phyloP scores from a whole-genome alignment of 129 eudicot species.

The Gnaphalium uliginosum region DNA sequence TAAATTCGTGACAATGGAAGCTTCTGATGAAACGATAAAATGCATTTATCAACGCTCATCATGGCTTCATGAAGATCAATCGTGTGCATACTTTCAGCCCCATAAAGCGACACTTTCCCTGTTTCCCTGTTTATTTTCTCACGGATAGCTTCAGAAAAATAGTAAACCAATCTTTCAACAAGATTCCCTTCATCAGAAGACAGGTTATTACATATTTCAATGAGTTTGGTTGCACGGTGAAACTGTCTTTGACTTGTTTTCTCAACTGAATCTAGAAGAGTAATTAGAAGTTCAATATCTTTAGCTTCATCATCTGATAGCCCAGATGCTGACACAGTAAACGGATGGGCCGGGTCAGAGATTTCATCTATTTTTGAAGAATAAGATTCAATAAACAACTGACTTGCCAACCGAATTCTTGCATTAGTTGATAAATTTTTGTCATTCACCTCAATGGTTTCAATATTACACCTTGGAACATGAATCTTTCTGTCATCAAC shows the following conservation, averaged over 20 bases:
- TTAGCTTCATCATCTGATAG: conserved; percentile 35
- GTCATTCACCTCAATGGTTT: conserved; percentile 4
- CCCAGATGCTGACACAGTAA: conserved; percentile 12
- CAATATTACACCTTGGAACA: neutral
- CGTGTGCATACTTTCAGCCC: conserved; percentile 20
- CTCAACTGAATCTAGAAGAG: conserved; percentile 53
- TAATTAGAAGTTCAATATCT: conserved; percentile 37
- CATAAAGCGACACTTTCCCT: conserved; percentile 12
- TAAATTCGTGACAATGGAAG: conserved; percentile 36
- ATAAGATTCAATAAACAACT: conserved; percentile 27
- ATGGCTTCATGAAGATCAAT: conserved; percentile 25
- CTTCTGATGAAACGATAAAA: conserved; percentile 31
- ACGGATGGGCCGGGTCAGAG: conserved; percentile 14
- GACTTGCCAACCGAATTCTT: conserved; percentile 32
- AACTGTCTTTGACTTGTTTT: conserved; percentile 41
- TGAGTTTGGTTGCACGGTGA: conserved; percentile 32
- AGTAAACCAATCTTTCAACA: conserved; percentile 46
- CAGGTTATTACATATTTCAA: conserved; percentile 27
- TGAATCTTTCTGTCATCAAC: conserved; percentile 7
- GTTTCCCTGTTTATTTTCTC: conserved; percentile 47
- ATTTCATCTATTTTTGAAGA: conserved; percentile 24
- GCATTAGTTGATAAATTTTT: conserved; percentile 26
- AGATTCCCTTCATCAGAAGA: conserved; percentile 37
- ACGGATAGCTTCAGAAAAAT: conserved; percentile 41
- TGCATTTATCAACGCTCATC: conserved; percentile 16